Evolutionary conservation across 2,329 filamentous ascomycete genomes (phyloP).

Genomic region (Cercospora zeina): DNA sequence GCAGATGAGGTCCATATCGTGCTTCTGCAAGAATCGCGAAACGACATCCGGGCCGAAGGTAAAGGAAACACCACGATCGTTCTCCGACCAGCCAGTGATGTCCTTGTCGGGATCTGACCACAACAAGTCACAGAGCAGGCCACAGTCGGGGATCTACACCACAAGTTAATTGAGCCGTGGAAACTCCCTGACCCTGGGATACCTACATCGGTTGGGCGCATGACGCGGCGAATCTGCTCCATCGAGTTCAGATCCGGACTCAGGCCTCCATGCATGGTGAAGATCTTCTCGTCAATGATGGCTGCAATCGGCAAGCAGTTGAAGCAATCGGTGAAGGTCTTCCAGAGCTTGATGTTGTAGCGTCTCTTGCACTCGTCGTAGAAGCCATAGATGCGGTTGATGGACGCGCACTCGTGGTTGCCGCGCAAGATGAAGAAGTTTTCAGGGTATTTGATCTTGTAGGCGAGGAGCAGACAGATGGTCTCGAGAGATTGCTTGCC

Average conservation of each 20-base stretch:
- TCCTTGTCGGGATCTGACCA: constrained; percentile 99
- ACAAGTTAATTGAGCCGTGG: constrained; percentile 22
- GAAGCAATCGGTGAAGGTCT: constrained; percentile 99
- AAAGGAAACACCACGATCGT: constrained; percentile 97
- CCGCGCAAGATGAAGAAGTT: constrained; percentile 99
- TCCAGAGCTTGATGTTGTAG: constrained; percentile 99
- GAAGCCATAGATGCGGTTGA: constrained; percentile 99
- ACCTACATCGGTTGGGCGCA: constrained; percentile 97
- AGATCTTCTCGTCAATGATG: constrained; percentile 99
- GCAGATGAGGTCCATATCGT: constrained; percentile 99
- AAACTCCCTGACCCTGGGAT: neutral
- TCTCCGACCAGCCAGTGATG: constrained; percentile 98
- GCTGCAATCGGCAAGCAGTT: constrained; percentile 97
- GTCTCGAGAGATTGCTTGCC: constrained; percentile 99
- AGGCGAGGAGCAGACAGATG: constrained; percentile 91
- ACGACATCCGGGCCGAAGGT: constrained; percentile 98
- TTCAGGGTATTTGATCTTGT: constrained; percentile 99
- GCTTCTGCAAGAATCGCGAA: constrained; percentile 95
- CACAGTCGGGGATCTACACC: constrained; percentile 91
- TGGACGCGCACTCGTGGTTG: constrained; percentile 98
- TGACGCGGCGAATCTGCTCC: constrained; percentile 98
- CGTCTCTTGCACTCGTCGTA: constrained; percentile 99
- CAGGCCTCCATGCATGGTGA: constrained; percentile 98
- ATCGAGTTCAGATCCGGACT: constrained; percentile 98
- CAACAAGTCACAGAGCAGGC: constrained; percentile 91